Base-by-base conservation (phyloP, 2,329 filamentous ascomycete species). In the Tetracladium maxilliforme region DNA sequence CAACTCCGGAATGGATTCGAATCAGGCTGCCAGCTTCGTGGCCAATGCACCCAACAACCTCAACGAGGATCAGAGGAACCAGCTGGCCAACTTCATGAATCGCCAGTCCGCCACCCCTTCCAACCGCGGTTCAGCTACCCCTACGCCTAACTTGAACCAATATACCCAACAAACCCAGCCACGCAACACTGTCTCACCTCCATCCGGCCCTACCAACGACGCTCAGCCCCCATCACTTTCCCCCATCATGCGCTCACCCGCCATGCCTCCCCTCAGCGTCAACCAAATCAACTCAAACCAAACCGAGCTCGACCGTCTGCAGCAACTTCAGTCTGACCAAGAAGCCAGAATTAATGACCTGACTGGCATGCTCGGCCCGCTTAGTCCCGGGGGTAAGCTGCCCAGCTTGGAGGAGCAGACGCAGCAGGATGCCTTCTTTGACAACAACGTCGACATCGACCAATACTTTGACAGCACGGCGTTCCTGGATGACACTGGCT, bases 331-430 rank as follows among this genome's bases (percentile, higher is more conserved):
- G 43, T 68, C 70, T 14, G 73, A 87, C 31, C 84, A 93, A 41
- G 73, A 78, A 31, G 64, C 64, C 23, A 77, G 79, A 24, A 77
- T 94, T 2, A 70, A 80, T 32, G 71, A 80, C 30, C 59, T 94
- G 7, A 72, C 72, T 25, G 72, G 70, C 28, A 56, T 83, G 10
- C 62, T 94, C 6, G 74, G 79, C 6, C 84, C 84, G 0, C 61
- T 92, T 9, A 86, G 76, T 40, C 84, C 84, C 0, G 80, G 70
- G 1, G 83, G 82, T 5, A 65, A 68, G 10, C 80, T 92, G 18
- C 79, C 82, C 2, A 80, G 80, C 5, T 48, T 90, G 3, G 56
- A 56, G 14, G 59, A 64, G 4, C 47, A 42, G n/a, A n/a, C n/a
- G n/a, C n/a, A n/a, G n/a, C n/a, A n/a, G n/a, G n/a, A n/a, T n/a